Evolutionary conservation across 2,329 filamentous ascomycete genomes (phyloP), one percentile per base, ranked within the genome.

Genomic region (Neodidymelliopsis sp.): DNA sequence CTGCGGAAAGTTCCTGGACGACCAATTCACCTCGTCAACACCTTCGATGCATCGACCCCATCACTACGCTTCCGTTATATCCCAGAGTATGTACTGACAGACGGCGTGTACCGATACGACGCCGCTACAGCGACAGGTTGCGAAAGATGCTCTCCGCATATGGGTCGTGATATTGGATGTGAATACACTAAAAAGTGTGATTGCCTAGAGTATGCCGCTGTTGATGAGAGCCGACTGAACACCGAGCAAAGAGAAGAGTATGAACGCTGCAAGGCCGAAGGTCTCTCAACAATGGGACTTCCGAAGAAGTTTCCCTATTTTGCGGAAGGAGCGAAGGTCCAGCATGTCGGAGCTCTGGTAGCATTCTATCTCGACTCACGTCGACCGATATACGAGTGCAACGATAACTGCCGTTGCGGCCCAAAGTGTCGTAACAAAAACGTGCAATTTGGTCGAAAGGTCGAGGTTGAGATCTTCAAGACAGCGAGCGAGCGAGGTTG

Each of bases 381-480:
- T 1, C 58, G 68, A 10, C 66, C 87, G 0, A 88, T 95, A 48
- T 93, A 92, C 71, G 90, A 95, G 64, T 95, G 90, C 66, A 90
- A 94, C 60, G 75, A 80, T 2, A 82, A 80, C 7, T 95, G 90
- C 71, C 75, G 73, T 2, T 95, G 90, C 60, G 80, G 79, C 2
- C 65, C 70, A 0, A 59, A 75, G 13, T 95, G 90, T 62, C 85
- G 87, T 1, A 93, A 91, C 63, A 80, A 89, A 4, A 85, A 92
- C 0, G 89, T 94, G 0, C 88, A 91, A 64, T 81, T 86, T 37
- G 90, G 90, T 0, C 79, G 90, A 2, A 82, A 80, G 34, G 78
- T 94, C 0, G 81, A 85, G 2, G 75, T 95, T 2, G 84, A 91
- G 61, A 89, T 95, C 13, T 94, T 94, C 70, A 84, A 86, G 43